Evolutionary conservation across 73 alveolate species (phyloP).

Genomic region (Urostyla sp.): DNA sequence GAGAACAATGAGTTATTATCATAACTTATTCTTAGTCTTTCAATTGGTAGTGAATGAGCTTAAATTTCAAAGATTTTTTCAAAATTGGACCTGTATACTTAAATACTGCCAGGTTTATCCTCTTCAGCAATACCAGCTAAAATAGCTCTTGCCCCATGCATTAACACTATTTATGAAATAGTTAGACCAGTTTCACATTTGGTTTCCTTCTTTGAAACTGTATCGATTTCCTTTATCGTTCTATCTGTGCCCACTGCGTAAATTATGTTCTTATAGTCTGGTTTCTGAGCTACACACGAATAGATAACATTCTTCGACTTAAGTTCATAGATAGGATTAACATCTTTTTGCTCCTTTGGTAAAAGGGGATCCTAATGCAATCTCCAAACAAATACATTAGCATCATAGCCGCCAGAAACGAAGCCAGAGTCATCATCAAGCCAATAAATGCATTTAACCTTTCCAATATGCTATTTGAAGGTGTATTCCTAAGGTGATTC

Average conservation of each 20-base stretch:
- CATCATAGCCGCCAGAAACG: conserved; percentile 95
- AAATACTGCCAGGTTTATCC: conserved; percentile 81
- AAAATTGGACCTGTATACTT: conserved; percentile 36
- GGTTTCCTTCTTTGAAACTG: conserved; percentile 50
- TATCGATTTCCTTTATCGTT: conserved; percentile 68
- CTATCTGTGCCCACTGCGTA: conserved; percentile 89
- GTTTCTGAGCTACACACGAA: conserved; percentile 66
- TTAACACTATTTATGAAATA: conserved; percentile 84
- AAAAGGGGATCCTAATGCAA: conserved; percentile 61
- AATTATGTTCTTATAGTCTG: conserved; percentile 44
- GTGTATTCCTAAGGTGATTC: conserved; percentile 78
- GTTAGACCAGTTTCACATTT: conserved; percentile 78
- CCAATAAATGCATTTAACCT: conserved; percentile 93
- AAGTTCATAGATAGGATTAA: conserved; percentile 56
- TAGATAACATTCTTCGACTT: conserved; percentile 79
- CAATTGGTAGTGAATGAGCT: conserved; percentile 93
- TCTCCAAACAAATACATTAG: conserved; percentile 83
- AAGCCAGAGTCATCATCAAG: conserved; percentile 93
- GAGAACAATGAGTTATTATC: conserved; percentile 87
- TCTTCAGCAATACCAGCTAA: conserved; percentile 95
- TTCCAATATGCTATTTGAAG: conserved; percentile 79
- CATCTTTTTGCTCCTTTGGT: conserved; percentile 60
- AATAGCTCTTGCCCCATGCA: conserved; percentile 88
- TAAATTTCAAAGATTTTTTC: conserved; percentile 74
- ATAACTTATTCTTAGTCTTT: conserved; percentile 88